These are phyloP conservation scores for Clathrospora elynae DNA, from an alignment of 2,329 filamentous ascomycete species.

Conservation along the genomic window DNA sequence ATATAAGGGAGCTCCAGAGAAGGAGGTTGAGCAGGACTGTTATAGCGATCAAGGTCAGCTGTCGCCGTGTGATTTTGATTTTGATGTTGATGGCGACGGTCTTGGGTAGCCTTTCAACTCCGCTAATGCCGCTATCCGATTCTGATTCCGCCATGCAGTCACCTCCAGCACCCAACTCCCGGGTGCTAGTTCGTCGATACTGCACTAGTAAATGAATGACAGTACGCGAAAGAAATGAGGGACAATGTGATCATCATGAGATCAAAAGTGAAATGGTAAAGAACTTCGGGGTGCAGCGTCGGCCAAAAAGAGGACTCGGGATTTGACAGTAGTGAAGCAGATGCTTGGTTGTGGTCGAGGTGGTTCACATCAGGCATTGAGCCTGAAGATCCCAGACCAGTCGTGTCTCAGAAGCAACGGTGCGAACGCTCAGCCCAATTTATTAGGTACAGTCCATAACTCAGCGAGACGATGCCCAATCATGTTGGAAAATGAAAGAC, in stretches of 20 bases:
- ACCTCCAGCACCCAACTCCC: conserved; percentile 5
- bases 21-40: conserved; percentile 43
- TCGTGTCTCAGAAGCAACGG: conserved; percentile 34
- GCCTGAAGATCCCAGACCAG: conserved; percentile 37
- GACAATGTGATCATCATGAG: conserved; percentile 27
- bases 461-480: conserved; percentile 8
- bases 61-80: conserved; percentile 33
- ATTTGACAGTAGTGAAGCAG: conserved; percentile 16
- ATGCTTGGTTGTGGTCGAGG: conserved; percentile 21
- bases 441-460: conserved; percentile 30
- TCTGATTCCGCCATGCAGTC: conserved; percentile 33
- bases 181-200: background rate
- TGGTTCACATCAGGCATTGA: conserved; percentile 27
- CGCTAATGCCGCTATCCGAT: conserved; percentile 24
- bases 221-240: conserved; percentile 6
- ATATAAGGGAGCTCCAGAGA: conserved; percentile 42
- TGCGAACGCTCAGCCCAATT: conserved; percentile 19
- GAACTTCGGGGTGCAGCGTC: conserved; percentile 11
- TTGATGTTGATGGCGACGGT: conserved; percentile 15
- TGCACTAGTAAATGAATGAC: conserved; percentile 4
- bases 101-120: conserved; percentile 24
- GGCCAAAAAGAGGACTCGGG: conserved; percentile 14
- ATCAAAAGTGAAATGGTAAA: conserved; percentile 15
- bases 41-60: conserved; percentile 42
- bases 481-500: conserved; percentile 16